These are phyloP conservation scores for Fonsecaea multimorphosa DNA, from an alignment of 2,329 filamentous ascomycete genomes.

Conservation along the genomic window DNA sequence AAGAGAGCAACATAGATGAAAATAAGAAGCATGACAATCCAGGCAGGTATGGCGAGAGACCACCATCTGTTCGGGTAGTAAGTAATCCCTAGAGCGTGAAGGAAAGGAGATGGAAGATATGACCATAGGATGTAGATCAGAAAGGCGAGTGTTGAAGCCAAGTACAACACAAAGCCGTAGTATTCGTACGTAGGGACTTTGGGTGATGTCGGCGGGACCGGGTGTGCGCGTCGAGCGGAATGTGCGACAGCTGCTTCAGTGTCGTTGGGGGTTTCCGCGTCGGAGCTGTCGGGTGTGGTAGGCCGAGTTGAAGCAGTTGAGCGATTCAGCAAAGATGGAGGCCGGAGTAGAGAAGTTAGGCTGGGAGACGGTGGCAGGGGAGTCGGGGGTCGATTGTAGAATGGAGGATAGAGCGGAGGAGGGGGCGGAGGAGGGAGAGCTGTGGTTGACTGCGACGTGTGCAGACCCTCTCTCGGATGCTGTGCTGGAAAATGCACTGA, in stretches of 20 bases:
- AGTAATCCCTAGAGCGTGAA: conserved; percentile 90
- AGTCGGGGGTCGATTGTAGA: conserved; percentile 96
- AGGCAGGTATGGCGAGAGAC: conserved; percentile 89
- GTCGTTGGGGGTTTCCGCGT: conserved; percentile 73
- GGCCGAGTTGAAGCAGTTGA: conserved; percentile 76
- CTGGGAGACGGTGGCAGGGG: conserved; percentile 91
- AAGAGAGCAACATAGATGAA: conserved; percentile 96
- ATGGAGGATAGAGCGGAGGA: conserved; percentile 74
- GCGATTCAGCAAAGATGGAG: conserved; percentile 56
- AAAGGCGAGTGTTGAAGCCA: conserved; percentile 84
- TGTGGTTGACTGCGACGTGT: conserved; percentile 35
- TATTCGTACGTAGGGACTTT: conserved; percentile 99
- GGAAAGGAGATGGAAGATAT: conserved; percentile 87
- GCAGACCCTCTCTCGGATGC: conserved; percentile 14
- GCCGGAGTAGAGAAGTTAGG: conserved; percentile 85
- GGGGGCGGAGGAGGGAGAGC: conserved; percentile 50
- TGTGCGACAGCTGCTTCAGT: conserved; percentile 66
- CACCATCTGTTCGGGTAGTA: conserved; percentile 99
- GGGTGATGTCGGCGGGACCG: conserved; percentile 81
- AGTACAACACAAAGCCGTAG: conserved; percentile 96
- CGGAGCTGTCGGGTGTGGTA: conserved; percentile 88
- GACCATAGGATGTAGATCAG: conserved; percentile 77
- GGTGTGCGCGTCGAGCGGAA: conserved; percentile 64
- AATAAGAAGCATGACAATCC: conserved; percentile 82
- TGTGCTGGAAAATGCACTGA: conserved; percentile 5